A percentile compares a stretch with the other conserved stretches of the same genome.
Conservation (phyloP, 331 rosid genomes). For the Malus hybrid region DNA sequence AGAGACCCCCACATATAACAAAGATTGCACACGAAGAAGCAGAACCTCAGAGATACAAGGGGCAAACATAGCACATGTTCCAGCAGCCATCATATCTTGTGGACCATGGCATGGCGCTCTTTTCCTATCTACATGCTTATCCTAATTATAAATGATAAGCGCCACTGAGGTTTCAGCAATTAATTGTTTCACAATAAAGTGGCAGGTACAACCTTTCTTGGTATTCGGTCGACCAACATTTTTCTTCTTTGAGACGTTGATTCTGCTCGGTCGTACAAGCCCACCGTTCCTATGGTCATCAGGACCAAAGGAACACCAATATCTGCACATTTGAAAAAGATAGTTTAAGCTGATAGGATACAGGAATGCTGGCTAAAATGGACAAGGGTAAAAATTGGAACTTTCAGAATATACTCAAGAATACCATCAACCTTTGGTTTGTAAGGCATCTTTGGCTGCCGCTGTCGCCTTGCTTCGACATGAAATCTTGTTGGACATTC, state of each 20-base stretch:
- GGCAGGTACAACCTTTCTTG: slow-evolving; percentile 93
- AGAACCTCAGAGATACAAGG: slow-evolving; percentile 94
- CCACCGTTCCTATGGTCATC: no score
- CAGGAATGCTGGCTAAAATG: neutral
- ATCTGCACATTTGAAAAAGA: slow-evolving; percentile 34
- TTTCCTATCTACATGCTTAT: slow-evolving; percentile 83
- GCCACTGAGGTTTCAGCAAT: slow-evolving; percentile 88
- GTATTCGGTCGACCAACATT: slow-evolving; percentile 89
- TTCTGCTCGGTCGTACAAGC: no score
- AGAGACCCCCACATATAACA: slow-evolving; percentile 83
- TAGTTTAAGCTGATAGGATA: slow-evolving; percentile 4
- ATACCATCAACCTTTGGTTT: slow-evolving; percentile 89
- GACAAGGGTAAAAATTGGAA: slow-evolving; percentile 3
- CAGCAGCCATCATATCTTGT: slow-evolving; percentile 80
- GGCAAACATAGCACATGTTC: slow-evolving; percentile 87
- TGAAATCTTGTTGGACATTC: slow-evolving; percentile 90
- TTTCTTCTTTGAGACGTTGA: slow-evolving; percentile 82
- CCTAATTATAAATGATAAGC: slow-evolving; percentile 65
- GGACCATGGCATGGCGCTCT: slow-evolving; percentile 94
- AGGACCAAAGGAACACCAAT: slow-evolving; percentile 98
- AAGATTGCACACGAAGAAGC: slow-evolving; percentile 76
- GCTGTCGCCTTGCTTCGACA: slow-evolving; percentile 77
- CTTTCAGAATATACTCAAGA: slow-evolving; percentile 90
- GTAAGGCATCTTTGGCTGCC: slow-evolving; percentile 39
- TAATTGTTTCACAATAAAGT: slow-evolving; percentile 80